phyloP scores from a whole-genome alignment of 805 yeast genomes.

The Yamadazyma olivae region DNA sequence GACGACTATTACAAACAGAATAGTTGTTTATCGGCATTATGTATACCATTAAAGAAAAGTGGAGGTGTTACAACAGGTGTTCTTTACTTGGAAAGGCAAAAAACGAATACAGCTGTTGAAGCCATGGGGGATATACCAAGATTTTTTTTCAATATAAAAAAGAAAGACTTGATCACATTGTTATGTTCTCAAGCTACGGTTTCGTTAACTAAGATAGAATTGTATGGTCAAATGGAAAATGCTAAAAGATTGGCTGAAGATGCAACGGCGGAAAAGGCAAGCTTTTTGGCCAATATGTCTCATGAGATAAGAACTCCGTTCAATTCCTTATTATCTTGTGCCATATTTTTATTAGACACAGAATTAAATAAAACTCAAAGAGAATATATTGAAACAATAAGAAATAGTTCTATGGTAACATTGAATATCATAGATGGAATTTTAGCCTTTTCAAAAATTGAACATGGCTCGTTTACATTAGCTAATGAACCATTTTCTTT shows the following conservation, averaged over 20 bases:
- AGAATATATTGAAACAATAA: conserved; percentile 52
- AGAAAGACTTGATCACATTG: conserved; percentile 38
- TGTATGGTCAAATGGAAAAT: conserved; percentile 46
- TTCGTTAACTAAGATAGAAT: conserved; percentile 44
- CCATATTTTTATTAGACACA: conserved; percentile 49
- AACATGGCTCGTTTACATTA: conserved; percentile 50
- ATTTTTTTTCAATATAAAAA: conserved; percentile 25
- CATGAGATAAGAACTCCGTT: conserved; percentile 58
- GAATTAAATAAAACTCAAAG: conserved; percentile 40
- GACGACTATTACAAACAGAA: conserved; percentile 41
- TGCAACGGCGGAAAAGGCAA: conserved; percentile 53
- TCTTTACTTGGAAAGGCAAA: conserved; percentile 12
- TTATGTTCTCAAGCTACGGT: conserved; percentile 53
- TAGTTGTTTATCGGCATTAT: conserved; percentile 32
- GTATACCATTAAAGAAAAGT: conserved; percentile 45
- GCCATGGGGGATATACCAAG: neutral
- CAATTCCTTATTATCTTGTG: conserved; percentile 48
- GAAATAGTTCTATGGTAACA: conserved; percentile 49
- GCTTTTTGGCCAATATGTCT: conserved; percentile 53
- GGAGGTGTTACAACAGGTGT: conserved; percentile 36
- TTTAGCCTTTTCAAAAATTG: conserved; percentile 52
- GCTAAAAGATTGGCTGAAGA: conserved; percentile 45
- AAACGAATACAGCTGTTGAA: neutral
- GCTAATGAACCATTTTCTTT: conserved; percentile 43
- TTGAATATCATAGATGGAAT: conserved; percentile 53